Base-by-base conservation (phyloP, 495 filamentous ascomycete species). In the Filosporella fistucella region DNA sequence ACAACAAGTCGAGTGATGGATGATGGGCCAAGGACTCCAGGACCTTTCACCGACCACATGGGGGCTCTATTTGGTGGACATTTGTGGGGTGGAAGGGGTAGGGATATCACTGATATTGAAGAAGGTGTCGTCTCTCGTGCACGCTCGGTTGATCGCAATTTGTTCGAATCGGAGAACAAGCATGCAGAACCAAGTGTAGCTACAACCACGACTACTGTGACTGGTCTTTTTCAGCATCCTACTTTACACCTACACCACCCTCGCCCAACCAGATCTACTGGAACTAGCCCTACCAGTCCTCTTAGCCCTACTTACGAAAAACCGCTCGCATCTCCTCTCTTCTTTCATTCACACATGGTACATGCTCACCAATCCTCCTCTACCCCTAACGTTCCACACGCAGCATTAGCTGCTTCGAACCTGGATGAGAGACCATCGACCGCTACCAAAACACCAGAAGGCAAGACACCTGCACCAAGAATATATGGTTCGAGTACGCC, bases 31-130 rank as follows among this genome's bases (percentile, higher is more conserved):
- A 2, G 39, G 56, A 26, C 54, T 61, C 39, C 67, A 63, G 12
- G 59, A 59, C 25, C 64, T 60, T 40, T 65, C 69, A 29, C 72
- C 63, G 24, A 66, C 67, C 7, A 71, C 52, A 49, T 82, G 11
- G 69, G 75, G 30, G 75, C 70, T 18, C 67, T 87, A 7, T 76
- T 85, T 47, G 74, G 72, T 23, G 82, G 78, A 20, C 45, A 55
- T 26, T 10, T 53, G 7, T 56, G 52, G 52, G 29, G 42, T 26
- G 11, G 8, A 3, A 49, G 52, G 41, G 56, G 52, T 34, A 32
- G 56, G 21, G 56, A 53, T 5, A 14, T 52, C 32, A 61, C 67
- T 10, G 54, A 46, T 6, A 58, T 65, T 3, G 58, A 56, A 29
- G 72, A 76, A 42, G 37, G 56, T 9, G 63, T 60, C 11, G 39